Evolutionary conservation across 1,139 yeast genomes (phyloP).

Genomic region (Blastobotrys proliferans): DNA sequence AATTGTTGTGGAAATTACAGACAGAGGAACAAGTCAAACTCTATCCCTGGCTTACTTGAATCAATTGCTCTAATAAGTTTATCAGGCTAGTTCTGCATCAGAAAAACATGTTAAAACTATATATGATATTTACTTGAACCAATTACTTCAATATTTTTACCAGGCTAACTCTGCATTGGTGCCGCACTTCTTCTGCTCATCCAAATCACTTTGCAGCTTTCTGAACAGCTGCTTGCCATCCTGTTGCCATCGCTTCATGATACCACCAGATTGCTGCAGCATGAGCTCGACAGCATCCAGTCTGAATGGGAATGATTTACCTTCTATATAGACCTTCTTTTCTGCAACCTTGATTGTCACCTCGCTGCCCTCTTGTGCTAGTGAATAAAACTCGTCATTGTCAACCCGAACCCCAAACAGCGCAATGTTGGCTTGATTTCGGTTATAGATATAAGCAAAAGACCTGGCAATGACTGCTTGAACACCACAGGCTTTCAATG

Average conservation of each 20-base stretch:
- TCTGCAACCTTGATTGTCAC: neutral
- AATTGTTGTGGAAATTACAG: too few species aligned
- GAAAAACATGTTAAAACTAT: too few species aligned
- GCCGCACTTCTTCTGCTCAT: too few species aligned
- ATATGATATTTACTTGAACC: too few species aligned
- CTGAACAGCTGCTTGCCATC: neutral
- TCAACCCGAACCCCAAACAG: neutral
- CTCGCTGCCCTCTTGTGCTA: neutral
- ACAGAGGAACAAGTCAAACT: too few species aligned
- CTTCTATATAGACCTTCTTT: neutral
- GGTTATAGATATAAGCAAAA: neutral
- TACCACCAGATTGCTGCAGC: neutral
- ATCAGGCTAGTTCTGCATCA: too few species aligned
- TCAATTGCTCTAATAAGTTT: too few species aligned
- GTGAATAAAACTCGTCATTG: neutral
- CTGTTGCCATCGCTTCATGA: neutral
- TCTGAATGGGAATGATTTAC: neutral
- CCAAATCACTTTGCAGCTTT: neutral
- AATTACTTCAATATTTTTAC: too few species aligned
- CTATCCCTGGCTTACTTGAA: too few species aligned
- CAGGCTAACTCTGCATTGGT: too few species aligned
- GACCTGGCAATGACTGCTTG: neutral
- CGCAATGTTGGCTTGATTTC: neutral
- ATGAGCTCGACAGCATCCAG: neutral
- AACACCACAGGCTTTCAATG: neutral